Base-by-base conservation (phyloP, 176 grass and related monocot species). In the Phoenix dactylifera region DNA sequence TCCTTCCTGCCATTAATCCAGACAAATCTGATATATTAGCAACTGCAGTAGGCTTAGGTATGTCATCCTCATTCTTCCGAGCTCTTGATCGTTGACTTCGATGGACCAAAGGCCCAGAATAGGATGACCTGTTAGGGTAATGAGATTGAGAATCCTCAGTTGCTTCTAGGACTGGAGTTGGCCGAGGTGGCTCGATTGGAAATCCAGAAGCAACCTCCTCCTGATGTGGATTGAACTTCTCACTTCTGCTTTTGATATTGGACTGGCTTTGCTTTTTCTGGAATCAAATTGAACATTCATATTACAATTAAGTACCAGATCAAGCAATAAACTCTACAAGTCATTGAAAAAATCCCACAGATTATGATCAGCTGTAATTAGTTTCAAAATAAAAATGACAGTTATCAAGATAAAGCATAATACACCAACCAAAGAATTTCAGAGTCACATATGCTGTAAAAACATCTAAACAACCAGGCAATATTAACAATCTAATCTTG, bases 91-190 rank as follows among this genome's bases (percentile, higher is more conserved):
- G 15, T 20, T 78, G 71, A 67, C 25, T 78, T 25, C 60, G 80
- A 67, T 98, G 84, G 63, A 86, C 88, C 60, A 98, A 65, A 73
- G 94, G 94, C 20, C 94, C 94, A 60, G 94, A 98, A 81, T 89
- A 82, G 7, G 84, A 98, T 22, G 80, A 72, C 63, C 88, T 87
- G 58, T 58, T 71, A 29, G 68, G 49, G 63, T 76, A 71, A 67
- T 77, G 79, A 71, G 4, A 65, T 23, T 62, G 70, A 0, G 81
- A 61, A 26, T 77, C 67, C 62, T 72, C 78, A 50, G 80, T 74
- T n/a, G 23, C 70, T 78, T 90, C 83, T 18, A 70, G 26, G 50
- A 68, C 64, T 26, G 72, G 77, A 60, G 79, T 65, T 65, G 72
- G 69, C 48, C 72, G 79, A 19, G 69, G 76, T 60, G 94, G 94